Percentiles rank a stretch among this genome's conserved stretches.
phyloP scores from a whole-genome alignment of 192 early-diverging fungal genomes.

The Coemansia aciculifera region DNA sequence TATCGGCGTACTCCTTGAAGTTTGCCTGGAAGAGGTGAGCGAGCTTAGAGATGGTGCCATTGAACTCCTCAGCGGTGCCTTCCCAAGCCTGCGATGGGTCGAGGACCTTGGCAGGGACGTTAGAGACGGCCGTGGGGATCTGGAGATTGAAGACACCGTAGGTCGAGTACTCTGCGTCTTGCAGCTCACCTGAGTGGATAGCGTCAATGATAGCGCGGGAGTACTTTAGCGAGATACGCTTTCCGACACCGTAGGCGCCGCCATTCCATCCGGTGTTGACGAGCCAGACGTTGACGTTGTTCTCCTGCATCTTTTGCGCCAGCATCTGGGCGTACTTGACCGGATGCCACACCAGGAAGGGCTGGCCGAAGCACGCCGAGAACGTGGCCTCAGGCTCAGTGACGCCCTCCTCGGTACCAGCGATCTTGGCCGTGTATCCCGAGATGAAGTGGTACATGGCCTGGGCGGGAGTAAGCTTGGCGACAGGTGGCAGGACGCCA shows the following conservation, averaged over 20 bases:
- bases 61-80: constrained; percentile 69
- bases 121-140: constrained; percentile 78
- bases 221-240: constrained; percentile 95
- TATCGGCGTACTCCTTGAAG: constrained; percentile 83
- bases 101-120: constrained; percentile 81
- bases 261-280: constrained; percentile 99
- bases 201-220: constrained; percentile 97
- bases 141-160: constrained; percentile 86
- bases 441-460: constrained; percentile 98
- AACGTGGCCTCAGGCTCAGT: constrained; percentile 91
- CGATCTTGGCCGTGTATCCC: constrained; percentile 97
- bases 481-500: constrained; percentile 91
- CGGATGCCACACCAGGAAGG: constrained; percentile 97
- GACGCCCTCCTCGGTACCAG: constrained; percentile 95
- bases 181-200: constrained; percentile 92
- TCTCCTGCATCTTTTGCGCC: constrained; percentile 88
- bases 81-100: constrained; percentile 87
- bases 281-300: constrained; percentile 87
- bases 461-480: constrained; percentile 82
- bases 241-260: constrained; percentile 85
- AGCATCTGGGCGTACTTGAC: constrained; percentile 94
- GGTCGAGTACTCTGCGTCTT: constrained; percentile 77
- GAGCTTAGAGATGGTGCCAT: constrained; percentile 68
- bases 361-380: constrained; percentile 90
- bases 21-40: constrained; percentile 85